These are phyloP conservation scores for Boletus speciosus DNA, from an alignment of 768 basidiomycete species.

Conservation along the genomic window DNA sequence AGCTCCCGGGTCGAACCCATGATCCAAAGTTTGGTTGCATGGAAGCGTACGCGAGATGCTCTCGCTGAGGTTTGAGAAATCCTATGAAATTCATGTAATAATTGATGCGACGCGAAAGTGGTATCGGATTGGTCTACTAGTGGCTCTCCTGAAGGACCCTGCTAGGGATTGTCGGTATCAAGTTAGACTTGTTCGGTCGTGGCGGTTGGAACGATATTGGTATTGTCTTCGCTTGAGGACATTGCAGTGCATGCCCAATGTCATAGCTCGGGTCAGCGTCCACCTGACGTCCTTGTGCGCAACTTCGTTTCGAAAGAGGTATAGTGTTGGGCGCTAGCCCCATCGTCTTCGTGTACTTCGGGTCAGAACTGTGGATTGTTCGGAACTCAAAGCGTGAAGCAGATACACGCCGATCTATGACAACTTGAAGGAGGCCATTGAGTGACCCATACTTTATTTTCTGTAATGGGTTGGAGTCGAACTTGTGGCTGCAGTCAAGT, in stretches of 20 bases:
- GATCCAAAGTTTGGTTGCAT: background rate
- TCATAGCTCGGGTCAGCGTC: too few species aligned
- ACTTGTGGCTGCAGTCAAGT: background rate
- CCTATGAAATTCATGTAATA: background rate
- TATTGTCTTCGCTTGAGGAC: too few species aligned
- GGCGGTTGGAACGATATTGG: too few species aligned
- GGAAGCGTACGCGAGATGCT: background rate
- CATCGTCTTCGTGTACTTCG: background rate
- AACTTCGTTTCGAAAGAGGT: background rate
- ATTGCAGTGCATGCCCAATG: too few species aligned
- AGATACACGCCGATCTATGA: too few species aligned
- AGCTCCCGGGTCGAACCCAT: background rate
- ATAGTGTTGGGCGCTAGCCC: background rate
- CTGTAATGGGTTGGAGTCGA: background rate
- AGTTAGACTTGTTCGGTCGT: conserved; percentile 2
- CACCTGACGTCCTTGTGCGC: background rate
- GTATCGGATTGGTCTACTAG: background rate
- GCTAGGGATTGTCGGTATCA: background rate
- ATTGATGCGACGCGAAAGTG: background rate
- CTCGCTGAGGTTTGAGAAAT: background rate
- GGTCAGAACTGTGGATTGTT: background rate
- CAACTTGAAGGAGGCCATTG: too few species aligned
- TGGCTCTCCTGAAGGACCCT: background rate
- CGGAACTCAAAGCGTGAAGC: background rate
- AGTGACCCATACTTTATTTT: too few species aligned